Evolutionary conservation across 441 rosid species (phyloP).

Genomic region (Bruguiera hainesii): DNA sequence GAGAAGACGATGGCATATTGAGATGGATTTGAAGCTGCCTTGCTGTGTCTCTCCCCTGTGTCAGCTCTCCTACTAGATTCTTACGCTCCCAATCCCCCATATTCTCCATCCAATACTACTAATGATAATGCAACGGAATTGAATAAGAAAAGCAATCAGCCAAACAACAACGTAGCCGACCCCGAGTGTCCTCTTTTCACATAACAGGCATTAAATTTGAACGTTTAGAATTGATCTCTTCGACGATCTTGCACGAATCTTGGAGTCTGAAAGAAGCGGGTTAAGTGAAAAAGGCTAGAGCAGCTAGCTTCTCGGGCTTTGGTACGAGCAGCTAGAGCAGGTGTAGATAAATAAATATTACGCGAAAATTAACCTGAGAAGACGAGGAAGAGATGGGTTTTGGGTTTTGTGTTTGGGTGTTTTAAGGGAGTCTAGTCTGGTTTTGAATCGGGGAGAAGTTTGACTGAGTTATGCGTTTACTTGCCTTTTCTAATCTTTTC

Average conservation of each 20-base stretch:
- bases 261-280: no score
- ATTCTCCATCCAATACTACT: slow-evolving; percentile 27
- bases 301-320: neutral
- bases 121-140: neutral
- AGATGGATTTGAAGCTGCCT: slow-evolving; percentile 49
- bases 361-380: neutral
- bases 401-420: slow-evolving; percentile 18
- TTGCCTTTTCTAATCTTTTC: slow-evolving; percentile 4
- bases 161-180: neutral
- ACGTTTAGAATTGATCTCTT: no score
- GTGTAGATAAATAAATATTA: neutral
- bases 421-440: slow-evolving; percentile 6
- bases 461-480: slow-evolving; percentile 25
- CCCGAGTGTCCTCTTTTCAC: no score
- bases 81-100: slow-evolving; percentile 53
- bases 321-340: neutral
- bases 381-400: neutral
- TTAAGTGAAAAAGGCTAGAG: no score
- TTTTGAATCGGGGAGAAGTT: slow-evolving; percentile 23
- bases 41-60: slow-evolving; percentile 60
- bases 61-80: slow-evolving; percentile 50
- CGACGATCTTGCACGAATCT: no score
- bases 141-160: neutral
- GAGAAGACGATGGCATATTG: slow-evolving; percentile 39
- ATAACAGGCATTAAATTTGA: no score